Conservation (phyloP, 257 asterid genomes). For the Solanum chmielewskii region DNA sequence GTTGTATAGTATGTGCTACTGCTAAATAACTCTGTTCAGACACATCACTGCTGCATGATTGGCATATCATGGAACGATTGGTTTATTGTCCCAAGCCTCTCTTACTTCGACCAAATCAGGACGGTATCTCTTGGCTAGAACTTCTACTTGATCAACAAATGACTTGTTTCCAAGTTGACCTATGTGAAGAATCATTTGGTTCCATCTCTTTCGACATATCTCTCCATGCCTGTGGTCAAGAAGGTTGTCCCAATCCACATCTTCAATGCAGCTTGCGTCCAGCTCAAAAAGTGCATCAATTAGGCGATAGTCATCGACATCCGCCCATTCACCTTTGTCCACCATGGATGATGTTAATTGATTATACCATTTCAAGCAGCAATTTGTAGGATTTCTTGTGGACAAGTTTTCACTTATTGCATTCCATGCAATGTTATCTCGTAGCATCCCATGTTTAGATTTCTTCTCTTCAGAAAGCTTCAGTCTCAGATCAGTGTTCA, state of each 20-base stretch:
- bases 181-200: neutral
- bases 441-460: neutral
- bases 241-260: neutral
- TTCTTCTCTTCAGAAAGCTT: neutral
- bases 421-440: neutral
- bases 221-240: neutral
- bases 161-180: neutral
- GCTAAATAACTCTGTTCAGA: neutral
- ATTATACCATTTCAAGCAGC: neutral
- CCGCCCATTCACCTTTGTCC: neutral
- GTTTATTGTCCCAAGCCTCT: neutral
- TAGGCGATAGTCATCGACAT: neutral
- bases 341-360: neutral
- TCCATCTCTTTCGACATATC: neutral
- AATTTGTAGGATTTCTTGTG: neutral
- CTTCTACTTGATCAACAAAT: neutral
- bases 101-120: neutral
- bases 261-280: neutral
- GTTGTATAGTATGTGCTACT: neutral
- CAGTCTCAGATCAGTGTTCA: neutral
- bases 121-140: neutral
- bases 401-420: neutral
- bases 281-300: neutral
- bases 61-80: neutral
- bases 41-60: neutral